phyloP scores from a whole-genome alignment of 495 filamentous ascomycete genomes.

The Aspergillus biplanus region DNA sequence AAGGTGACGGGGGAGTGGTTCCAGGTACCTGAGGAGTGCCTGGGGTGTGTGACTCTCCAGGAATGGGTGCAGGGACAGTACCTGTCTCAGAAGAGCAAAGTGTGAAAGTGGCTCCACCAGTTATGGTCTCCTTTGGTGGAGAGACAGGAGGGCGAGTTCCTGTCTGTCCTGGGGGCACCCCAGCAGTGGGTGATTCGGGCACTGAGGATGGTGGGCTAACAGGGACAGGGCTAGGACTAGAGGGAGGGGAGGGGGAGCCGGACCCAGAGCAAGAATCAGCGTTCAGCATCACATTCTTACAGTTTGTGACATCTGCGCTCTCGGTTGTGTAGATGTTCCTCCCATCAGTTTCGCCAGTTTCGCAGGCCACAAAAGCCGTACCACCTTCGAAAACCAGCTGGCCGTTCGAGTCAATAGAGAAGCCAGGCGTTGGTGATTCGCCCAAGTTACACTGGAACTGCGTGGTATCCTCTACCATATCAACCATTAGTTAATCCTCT shows the following conservation, averaged over 20 bases:
- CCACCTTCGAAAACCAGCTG: conserved; percentile 47
- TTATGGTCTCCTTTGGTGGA: conserved; percentile 16
- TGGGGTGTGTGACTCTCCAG: conserved; percentile 14
- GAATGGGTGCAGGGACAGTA: conserved; percentile 13
- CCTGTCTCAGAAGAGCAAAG: conserved; percentile 14
- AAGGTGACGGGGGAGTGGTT: conserved; percentile 14
- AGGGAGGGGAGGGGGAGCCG: conserved; percentile 22
- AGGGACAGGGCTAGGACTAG: conserved; percentile 20
- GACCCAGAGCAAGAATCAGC: conserved; percentile 52
- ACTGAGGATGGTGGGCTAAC: conserved; percentile 19
- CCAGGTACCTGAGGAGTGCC: conserved; percentile 9
- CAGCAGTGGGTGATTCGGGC: conserved; percentile 10
- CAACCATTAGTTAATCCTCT: conserved; percentile 19
- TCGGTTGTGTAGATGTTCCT: conserved; percentile 57
- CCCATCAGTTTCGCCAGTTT: conserved; percentile 51
- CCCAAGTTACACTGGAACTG: conserved; percentile 70
- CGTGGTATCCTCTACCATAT: conserved; percentile 51
- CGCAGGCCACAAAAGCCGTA: conserved; percentile 56
- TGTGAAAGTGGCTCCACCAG: conserved; percentile 3
- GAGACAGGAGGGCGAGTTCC: background rate
- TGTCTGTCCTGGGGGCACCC: conserved; percentile 10
- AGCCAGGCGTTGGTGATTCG: conserved; percentile 46
- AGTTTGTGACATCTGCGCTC: conserved; percentile 46
- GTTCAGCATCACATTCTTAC: conserved; percentile 48
- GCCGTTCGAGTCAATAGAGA: conserved; percentile 53